Percentiles rank a stretch among this genome's conserved stretches.
These are phyloP conservation scores for Nicotiana attenuata DNA, from an alignment of 257 asterid genomes.

Conservation along the genomic window DNA sequence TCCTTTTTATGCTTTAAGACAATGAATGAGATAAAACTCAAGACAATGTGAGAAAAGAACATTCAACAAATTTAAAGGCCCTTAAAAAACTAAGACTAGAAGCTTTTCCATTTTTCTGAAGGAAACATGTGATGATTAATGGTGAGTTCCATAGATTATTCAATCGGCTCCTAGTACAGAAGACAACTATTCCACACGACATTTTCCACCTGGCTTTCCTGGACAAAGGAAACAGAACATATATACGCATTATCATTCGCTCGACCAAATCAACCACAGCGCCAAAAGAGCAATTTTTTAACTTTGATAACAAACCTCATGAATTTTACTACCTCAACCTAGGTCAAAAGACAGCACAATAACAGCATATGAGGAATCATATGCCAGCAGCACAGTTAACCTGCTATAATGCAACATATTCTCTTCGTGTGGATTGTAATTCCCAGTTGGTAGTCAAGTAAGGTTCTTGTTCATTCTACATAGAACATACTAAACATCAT, in stretches of 20 bases:
- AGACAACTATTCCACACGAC: not conserved
- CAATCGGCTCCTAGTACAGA: not conserved
- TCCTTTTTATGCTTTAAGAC: constrained; percentile 18
- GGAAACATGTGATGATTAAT: not conserved
- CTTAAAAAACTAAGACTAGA: not conserved
- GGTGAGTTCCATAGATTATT: not conserved
- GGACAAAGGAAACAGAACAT: constrained; percentile 4
- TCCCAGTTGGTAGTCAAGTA: not conserved
- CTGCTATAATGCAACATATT: not conserved
- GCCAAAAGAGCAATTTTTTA: not conserved
- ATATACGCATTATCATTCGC: not conserved
- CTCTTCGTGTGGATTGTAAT: not conserved
- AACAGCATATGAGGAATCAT: not conserved
- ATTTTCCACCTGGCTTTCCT: too few relatives aligned
- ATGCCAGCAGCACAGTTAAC: not conserved
- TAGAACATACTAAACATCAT: not conserved
- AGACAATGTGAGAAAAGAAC: too few relatives aligned
- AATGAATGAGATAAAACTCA: not conserved
- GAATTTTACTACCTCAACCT: too few relatives aligned
- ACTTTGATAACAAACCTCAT: too few relatives aligned
- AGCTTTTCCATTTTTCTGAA: not conserved
- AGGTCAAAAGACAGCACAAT: not conserved
- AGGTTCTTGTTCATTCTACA: not conserved
- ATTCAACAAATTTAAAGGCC: not conserved
- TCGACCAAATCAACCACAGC: not conserved